Percentiles rank a stretch among this genome's conserved stretches.
Conservation (phyloP, 805 yeast genomes). For the Saturnispora quitensis region DNA sequence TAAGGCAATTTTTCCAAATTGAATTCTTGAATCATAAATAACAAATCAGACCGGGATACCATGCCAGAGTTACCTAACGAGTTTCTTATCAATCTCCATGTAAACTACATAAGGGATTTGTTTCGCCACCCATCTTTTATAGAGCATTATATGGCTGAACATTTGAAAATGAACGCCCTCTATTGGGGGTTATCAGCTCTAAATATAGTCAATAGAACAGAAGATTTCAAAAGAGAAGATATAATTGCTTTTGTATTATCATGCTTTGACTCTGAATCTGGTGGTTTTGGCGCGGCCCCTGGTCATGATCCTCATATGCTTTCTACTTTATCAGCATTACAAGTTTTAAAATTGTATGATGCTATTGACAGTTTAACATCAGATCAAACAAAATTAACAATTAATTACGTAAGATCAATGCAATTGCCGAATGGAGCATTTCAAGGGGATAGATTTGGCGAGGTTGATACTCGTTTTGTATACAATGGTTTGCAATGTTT, state of each 20-base stretch:
- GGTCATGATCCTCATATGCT: slow-evolving; percentile 82
- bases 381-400: slow-evolving; percentile 25
- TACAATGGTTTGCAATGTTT: slow-evolving; percentile 73
- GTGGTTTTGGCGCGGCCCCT: slow-evolving; percentile 89
- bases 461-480: slow-evolving; percentile 84
- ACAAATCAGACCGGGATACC: background rate
- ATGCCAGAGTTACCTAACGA: slow-evolving; percentile 1
- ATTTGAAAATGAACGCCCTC: slow-evolving; percentile 79
- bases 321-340: slow-evolving; percentile 80
- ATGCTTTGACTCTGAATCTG: slow-evolving; percentile 50
- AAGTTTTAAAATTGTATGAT: slow-evolving; percentile 61
- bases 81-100: slow-evolving; percentile 33
- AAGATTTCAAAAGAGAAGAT: slow-evolving; percentile 50
- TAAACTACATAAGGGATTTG: slow-evolving; percentile 44
- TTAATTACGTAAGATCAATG: slow-evolving; percentile 32
- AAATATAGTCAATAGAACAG: slow-evolving; percentile 44
- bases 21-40: background rate
- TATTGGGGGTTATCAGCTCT: slow-evolving; percentile 92
- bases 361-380: slow-evolving; percentile 37
- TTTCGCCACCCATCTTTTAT: slow-evolving; percentile 49
- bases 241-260: slow-evolving; percentile 58
- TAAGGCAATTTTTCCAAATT: background rate
- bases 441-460: slow-evolving; percentile 87
- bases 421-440: slow-evolving; percentile 65
- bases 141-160: slow-evolving; percentile 87